phyloP scores from a whole-genome alignment of 2,329 filamentous ascomycete genomes.

The Grosmannia huntii region DNA sequence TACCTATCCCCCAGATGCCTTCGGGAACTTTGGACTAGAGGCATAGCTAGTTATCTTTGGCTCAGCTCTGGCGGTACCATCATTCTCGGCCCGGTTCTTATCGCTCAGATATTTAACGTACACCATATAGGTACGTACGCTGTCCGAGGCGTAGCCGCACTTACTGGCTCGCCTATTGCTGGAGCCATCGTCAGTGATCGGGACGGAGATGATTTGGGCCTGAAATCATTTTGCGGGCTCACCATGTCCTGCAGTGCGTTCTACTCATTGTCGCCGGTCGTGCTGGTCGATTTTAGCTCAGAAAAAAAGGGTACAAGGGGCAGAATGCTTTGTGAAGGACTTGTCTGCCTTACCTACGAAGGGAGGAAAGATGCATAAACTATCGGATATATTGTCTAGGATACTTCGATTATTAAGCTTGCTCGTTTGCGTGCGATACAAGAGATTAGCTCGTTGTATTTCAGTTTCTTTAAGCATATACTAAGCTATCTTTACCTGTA shows the following conservation, averaged over 20 bases:
- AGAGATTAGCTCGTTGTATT: too few species aligned
- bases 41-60: slow-evolving; percentile 53
- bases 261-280: slow-evolving; percentile 13
- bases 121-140: slow-evolving; percentile 46
- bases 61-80: slow-evolving; percentile 51
- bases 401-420: too few species aligned
- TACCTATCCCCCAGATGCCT: too few species aligned
- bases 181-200: slow-evolving; percentile 33
- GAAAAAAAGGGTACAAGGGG: slow-evolving; percentile 11
- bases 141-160: slow-evolving; percentile 39
- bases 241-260: slow-evolving; percentile 19
- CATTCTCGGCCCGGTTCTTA: slow-evolving; percentile 39
- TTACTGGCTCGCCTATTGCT: slow-evolving; percentile 46
- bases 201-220: slow-evolving; percentile 31
- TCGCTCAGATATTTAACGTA: slow-evolving; percentile 49
- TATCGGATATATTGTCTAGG: too few species aligned
- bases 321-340: too few species aligned
- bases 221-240: slow-evolving; percentile 45
- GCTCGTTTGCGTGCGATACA: too few species aligned
- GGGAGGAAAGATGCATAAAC: too few species aligned
- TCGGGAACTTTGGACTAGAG: too few species aligned
- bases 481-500: too few species aligned
- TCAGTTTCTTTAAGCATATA: too few species aligned
- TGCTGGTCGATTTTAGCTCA: slow-evolving; percentile 16
- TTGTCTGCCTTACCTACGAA: too few species aligned